Evolutionary conservation across 2,329 filamentous ascomycete genomes (phyloP).

Genomic region (Colletotrichum chlorophyti): DNA sequence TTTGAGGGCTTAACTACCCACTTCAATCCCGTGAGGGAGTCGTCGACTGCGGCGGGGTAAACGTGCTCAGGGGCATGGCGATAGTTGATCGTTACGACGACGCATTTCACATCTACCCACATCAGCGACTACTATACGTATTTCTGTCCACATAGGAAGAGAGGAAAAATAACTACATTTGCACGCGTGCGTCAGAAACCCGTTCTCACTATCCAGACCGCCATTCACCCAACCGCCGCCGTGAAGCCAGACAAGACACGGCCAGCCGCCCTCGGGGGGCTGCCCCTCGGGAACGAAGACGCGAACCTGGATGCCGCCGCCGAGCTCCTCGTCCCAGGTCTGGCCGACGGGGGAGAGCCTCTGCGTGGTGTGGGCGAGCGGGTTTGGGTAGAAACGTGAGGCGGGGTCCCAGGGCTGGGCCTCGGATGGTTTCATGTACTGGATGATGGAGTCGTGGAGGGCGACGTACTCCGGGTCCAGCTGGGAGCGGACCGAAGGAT

Average conservation of each 20-base stretch:
- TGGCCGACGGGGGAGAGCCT: not conserved
- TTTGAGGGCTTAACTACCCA: slow-evolving; percentile 34
- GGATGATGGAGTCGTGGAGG: slow-evolving; percentile 44
- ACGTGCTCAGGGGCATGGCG: slow-evolving; percentile 43
- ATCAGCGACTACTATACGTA: too few species aligned
- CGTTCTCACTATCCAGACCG: slow-evolving; percentile 40
- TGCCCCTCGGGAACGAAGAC: slow-evolving; percentile 38
- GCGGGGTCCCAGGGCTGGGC: slow-evolving; percentile 38
- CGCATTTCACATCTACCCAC: slow-evolving; percentile 35
- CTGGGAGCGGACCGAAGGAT: slow-evolving; percentile 36
- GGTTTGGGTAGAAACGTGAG: not conserved
- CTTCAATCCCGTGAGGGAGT: slow-evolving; percentile 38
- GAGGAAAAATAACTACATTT: not conserved
- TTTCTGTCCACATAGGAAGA: not conserved
- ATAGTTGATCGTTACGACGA: slow-evolving; percentile 41
- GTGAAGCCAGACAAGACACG: slow-evolving; percentile 46
- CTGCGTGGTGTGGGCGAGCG: slow-evolving; percentile 7
- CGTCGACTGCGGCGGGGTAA: slow-evolving; percentile 43
- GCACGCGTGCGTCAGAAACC: slow-evolving; percentile 41
- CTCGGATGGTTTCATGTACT: slow-evolving; percentile 44
- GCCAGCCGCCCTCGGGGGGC: slow-evolving; percentile 38
- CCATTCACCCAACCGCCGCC: slow-evolving; percentile 49
- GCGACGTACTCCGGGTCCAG: slow-evolving; percentile 47
- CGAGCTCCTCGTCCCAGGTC: slow-evolving; percentile 29
- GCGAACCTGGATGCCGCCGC: slow-evolving; percentile 37